Evolutionary conservation across 805 yeast genomes (phyloP), one percentile per base, ranked within the genome.

Genomic region (Ogataea dorogensis): DNA sequence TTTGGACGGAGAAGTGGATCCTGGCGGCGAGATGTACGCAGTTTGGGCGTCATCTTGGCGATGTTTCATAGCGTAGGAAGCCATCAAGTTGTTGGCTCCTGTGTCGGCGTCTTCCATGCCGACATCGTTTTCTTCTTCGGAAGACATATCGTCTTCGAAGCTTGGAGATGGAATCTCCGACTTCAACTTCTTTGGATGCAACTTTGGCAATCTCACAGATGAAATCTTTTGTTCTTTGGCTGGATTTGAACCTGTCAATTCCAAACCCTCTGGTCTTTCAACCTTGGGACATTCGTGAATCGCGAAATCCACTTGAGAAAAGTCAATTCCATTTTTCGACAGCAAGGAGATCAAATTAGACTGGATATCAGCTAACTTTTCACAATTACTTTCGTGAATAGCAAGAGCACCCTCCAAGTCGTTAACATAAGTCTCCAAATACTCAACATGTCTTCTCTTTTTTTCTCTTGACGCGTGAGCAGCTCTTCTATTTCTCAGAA

Each of bases 381-480:
- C 17, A 28, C 56, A 47, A 24, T 49, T 47, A 5, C 28, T 14
- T 21, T 47, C 40, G 24, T 43, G 50, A 7, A 29, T 25, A 2
- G 30, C 12, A 4, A 51, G 24, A 15, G 46, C 36, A 17, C 29
- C 19, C 43, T 70, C 77, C 48, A 76, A 61, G 21, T 61, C 55
- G 26, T 58, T 49, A 24, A 73, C 79, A 47, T 75, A 76, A 24
- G 67, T 60, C 62, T 91, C 97, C 49, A 93, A 71, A 44, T 76
- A 79, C 62, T 88, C 96, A 39, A 93, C 82, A 58, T 91, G 95
- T 56, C 80, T 77, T 58, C 98, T 77, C 75, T 91, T 91, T 76
- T 91, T 89, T 58, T 93, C 98, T 49, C 98, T 77, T 18, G 96
- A 86, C 35, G 96, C 95, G 60, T 91, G 98, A 31, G 98, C 98